Base-by-base conservation (phyloP, 768 basidiomycete species). In the Pleurotus platypus region DNA sequence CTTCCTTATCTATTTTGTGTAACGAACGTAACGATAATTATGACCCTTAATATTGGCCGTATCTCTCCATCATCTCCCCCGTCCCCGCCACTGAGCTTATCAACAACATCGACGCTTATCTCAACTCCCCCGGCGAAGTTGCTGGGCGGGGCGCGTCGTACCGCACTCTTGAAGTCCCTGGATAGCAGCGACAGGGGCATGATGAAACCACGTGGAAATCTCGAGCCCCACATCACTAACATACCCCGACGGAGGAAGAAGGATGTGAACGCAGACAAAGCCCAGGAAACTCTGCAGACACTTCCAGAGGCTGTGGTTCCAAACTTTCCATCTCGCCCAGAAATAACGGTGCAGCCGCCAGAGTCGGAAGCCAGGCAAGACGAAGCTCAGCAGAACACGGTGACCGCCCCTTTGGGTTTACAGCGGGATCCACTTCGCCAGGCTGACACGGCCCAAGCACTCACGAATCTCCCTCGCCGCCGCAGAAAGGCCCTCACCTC, bases 141-240 rank as follows among this genome's bases (percentile, higher is more conserved):
- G 9, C n/a, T 54, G 2, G 51, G 15, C 16, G 51, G 27, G 15
- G 24, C 51, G 8, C 20, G 51, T 15, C 51, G 51, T 4, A 38
- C 39, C 5, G 22, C 51, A 20, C 39, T 54, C 15, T 54, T 54
- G 37, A 54, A 42, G 39, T 40, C 51, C 37, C 20, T 54, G 39
- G 51, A 30, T n/a, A 39, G 5, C 4, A 37, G 30, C 15, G 51
- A 54, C 11, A 42, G 51, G 51, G n/a, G 51, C 51, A 18, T 22
- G 13, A 22, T 39, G 51, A 54, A 54, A 39, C 22, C 51, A 54
- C 51, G 51, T 54, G 51, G 51, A 54, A 54, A 54, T 22, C 37
- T 54, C 39, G 51, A 54, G 51, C 51, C 51, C 16, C 51, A 54
- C 42, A 43, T 54, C 51, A 40, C 35, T 39, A 54, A 54, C 39